Percentiles rank a stretch among this genome's conserved stretches.
Evolutionary conservation across 768 basidiomycete genomes (phyloP).

Genomic region (Crassisporium funariophilum): DNA sequence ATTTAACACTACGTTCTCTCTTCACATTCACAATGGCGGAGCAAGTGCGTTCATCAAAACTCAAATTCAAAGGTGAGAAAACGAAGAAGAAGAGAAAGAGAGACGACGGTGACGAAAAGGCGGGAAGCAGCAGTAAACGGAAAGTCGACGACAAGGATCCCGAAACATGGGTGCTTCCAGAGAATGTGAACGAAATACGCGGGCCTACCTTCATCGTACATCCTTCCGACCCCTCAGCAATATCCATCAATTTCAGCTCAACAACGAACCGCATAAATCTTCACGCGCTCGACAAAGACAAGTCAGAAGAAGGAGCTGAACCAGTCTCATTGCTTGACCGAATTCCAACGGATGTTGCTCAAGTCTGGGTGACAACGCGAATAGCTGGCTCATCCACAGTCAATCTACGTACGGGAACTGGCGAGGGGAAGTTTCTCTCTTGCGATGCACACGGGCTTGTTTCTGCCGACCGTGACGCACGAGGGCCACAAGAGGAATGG

Average conservation of each 20-base stretch:
- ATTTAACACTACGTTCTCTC: not conserved
- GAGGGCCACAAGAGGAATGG: constrained; percentile 95
- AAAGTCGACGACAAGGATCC: constrained; percentile 64
- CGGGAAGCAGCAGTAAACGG: constrained; percentile 47
- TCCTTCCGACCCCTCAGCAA: constrained; percentile 77
- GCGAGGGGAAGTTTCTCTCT: constrained; percentile 88
- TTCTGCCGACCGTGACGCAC: constrained; percentile 82
- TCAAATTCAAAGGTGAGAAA: constrained; percentile 91
- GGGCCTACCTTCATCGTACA: constrained; percentile 88
- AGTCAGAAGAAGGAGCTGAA: constrained; percentile 41
- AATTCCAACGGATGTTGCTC: constrained; percentile 77
- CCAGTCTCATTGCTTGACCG: constrained; percentile 57
- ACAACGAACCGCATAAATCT: constrained; percentile 76
- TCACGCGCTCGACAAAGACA: constrained; percentile 62
- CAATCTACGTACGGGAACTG: constrained; percentile 85
- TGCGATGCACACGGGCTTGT: constrained; percentile 87
- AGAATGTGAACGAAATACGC: constrained; percentile 70
- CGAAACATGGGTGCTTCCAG: constrained; percentile 81
- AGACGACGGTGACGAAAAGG: constrained; percentile 51
- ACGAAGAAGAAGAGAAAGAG: constrained; percentile 79
- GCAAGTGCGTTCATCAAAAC: constrained; percentile 66
- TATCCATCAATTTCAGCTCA: constrained; percentile 77
- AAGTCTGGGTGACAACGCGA: constrained; percentile 91
- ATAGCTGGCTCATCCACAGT: constrained; percentile 83
- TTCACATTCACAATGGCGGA: constrained; percentile 29